Conservation (phyloP, 352 stramenopile species). For the Phytophthora uliginosa region DNA sequence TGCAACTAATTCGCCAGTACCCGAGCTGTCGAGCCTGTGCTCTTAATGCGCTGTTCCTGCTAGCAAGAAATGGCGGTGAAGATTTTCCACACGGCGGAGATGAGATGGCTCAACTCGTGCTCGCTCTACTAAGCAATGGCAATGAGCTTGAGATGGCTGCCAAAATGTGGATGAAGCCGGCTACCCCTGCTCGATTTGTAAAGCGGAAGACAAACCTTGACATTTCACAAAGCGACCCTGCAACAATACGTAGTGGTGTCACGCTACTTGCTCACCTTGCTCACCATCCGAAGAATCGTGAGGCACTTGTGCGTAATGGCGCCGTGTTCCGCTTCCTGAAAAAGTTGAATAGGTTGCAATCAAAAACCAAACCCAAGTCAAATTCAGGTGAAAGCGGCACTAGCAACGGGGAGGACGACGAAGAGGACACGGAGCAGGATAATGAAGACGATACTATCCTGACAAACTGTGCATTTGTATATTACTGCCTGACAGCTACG, state of each 20-base stretch:
- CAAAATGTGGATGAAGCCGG: constrained; percentile 37
- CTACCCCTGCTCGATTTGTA: constrained; percentile 10
- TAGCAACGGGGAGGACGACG: constrained; percentile 20
- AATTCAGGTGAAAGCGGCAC: background rate
- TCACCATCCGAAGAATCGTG: constrained; percentile 63
- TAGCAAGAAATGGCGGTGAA: constrained; percentile 50
- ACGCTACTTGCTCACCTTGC: constrained; percentile 74
- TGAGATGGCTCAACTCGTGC: constrained; percentile 54
- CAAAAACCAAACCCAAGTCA: constrained; percentile 21
- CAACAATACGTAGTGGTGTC: constrained; percentile 57
- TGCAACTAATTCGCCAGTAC: constrained; percentile 60
- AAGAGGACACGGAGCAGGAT: constrained; percentile 31
- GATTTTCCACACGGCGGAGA: constrained; percentile 76
- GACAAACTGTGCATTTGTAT: constrained; percentile 78
- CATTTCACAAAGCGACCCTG: constrained; percentile 35
- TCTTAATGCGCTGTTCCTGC: constrained; percentile 66
- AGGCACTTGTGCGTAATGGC: constrained; percentile 59
- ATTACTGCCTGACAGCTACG: constrained; percentile 71
- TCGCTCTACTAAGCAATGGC: constrained; percentile 51
- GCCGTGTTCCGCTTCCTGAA: constrained; percentile 71
- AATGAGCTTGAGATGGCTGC: constrained; percentile 34
- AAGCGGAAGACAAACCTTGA: constrained; percentile 36
- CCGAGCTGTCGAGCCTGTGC: constrained; percentile 51
- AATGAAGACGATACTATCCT: constrained; percentile 55
- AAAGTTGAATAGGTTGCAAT: constrained; percentile 50